Evolutionary conservation across 192 early-diverging fungal genomes (phyloP).

Genomic region (Coemansia pectinata): DNA sequence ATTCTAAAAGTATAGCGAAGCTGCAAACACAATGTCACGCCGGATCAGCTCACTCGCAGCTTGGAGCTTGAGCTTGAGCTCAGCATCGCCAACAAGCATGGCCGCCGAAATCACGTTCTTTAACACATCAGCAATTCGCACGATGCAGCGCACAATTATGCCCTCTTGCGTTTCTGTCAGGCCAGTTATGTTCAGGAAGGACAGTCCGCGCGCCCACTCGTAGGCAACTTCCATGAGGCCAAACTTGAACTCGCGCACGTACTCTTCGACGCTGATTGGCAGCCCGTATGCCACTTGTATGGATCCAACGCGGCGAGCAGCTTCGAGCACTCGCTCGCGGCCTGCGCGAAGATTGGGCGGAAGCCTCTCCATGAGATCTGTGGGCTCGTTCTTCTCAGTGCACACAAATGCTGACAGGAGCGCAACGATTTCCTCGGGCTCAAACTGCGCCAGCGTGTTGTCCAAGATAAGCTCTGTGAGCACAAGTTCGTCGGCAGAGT

Average conservation of each 20-base stretch:
- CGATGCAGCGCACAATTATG: slow-evolving; percentile 92
- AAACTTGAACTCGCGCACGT: slow-evolving; percentile 67
- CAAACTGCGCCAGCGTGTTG: slow-evolving; percentile 86
- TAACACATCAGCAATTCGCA: slow-evolving; percentile 90
- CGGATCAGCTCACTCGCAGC: slow-evolving; percentile 81
- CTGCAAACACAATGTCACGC: slow-evolving; percentile 96
- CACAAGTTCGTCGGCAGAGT: slow-evolving; percentile 92
- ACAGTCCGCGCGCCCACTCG: slow-evolving; percentile 94
- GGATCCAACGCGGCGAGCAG: slow-evolving; percentile 68
- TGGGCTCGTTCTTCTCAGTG: slow-evolving; percentile 77
- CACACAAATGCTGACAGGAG: slow-evolving; percentile 94
- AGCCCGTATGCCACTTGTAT: slow-evolving; percentile 75
- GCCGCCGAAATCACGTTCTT: slow-evolving; percentile 84
- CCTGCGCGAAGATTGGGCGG: slow-evolving; percentile 39
- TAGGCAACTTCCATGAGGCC: slow-evolving; percentile 96
- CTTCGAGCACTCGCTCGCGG: slow-evolving; percentile 66
- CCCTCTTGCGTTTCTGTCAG: slow-evolving; percentile 95
- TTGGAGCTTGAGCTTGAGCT: slow-evolving; percentile 90
- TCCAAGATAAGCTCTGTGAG: slow-evolving; percentile 94
- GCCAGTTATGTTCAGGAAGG: slow-evolving; percentile 88
- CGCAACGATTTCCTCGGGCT: slow-evolving; percentile 92
- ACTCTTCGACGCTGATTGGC: slow-evolving; percentile 46
- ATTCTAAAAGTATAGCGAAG: slow-evolving; percentile 70
- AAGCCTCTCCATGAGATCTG: slow-evolving; percentile 31
- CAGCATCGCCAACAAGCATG: slow-evolving; percentile 84